Percentiles rank a stretch among this genome's conserved stretches.
Evolutionary conservation across 495 filamentous ascomycete genomes (phyloP).

Genomic region (Melanomma pulvis-pyrius): DNA sequence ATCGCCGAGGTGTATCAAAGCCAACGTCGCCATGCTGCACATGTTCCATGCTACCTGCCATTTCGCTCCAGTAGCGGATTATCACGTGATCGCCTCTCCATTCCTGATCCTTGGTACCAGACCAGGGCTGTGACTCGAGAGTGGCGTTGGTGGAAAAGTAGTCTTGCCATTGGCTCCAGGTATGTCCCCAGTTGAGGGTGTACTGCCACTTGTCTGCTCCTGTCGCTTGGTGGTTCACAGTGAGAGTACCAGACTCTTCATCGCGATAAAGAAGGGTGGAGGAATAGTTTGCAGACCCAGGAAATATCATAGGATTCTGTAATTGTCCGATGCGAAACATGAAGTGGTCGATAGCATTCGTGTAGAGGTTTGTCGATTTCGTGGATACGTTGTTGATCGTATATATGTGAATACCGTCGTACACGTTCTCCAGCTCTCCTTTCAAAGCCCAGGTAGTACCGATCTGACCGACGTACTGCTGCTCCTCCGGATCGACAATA

Average conservation of each 20-base stretch:
- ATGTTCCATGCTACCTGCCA: conserved; percentile 66
- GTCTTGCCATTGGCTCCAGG: conserved; percentile 61
- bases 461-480: conserved; percentile 51
- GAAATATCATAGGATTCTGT: conserved; percentile 66
- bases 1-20: conserved; percentile 52
- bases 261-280: conserved; percentile 51
- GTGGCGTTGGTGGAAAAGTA: conserved; percentile 56
- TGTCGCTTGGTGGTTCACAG: conserved; percentile 61
- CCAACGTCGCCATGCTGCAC: conserved; percentile 64
- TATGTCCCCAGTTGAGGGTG: conserved; percentile 62
- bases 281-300: conserved; percentile 62
- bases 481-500: conserved; percentile 32
- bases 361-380: conserved; percentile 44
- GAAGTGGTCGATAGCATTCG: conserved; percentile 59
- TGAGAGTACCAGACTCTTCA: conserved; percentile 48
- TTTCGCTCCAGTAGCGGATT: conserved; percentile 69
- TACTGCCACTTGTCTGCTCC: conserved; percentile 69
- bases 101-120: conserved; percentile 61
- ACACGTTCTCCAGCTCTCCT: conserved; percentile 60
- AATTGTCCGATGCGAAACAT: conserved; percentile 58
- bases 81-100: conserved; percentile 69
- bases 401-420: conserved; percentile 66
- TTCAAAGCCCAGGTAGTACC: conserved; percentile 59
- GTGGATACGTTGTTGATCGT: conserved; percentile 59
- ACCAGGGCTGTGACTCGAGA: conserved; percentile 57